phyloP scores from a whole-genome alignment of 2,329 filamentous ascomycete species.

The Teratosphaeria viscida region DNA sequence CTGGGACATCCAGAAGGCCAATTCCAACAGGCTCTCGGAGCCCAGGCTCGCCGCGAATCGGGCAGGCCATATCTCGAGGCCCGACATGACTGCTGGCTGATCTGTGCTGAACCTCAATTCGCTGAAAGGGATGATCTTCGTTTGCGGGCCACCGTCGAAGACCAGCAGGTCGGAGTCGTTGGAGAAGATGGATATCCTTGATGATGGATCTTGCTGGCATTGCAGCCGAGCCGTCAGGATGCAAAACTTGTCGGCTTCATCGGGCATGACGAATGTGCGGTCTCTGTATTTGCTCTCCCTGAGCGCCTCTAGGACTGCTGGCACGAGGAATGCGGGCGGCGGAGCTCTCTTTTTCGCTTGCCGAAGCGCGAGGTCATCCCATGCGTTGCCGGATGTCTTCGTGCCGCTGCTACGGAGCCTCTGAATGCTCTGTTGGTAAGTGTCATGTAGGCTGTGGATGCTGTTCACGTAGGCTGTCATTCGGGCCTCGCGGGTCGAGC shows the following conservation, averaged over 20 bases:
- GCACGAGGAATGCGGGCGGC: constrained; percentile 62
- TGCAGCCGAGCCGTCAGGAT: constrained; percentile 50
- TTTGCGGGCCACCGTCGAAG: constrained; percentile 53
- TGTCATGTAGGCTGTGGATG: not conserved
- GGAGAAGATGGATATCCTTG: constrained; percentile 50
- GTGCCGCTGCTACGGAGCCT: not conserved
- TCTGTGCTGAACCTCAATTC: not conserved
- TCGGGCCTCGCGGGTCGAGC: constrained; percentile 32
- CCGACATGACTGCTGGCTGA: constrained; percentile 9
- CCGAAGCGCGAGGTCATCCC: constrained; percentile 15
- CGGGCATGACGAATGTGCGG: constrained; percentile 54
- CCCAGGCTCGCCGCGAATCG: constrained; percentile 36
- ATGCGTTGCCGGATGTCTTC: not conserved
- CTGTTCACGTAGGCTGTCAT: not conserved
- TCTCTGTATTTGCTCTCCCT: constrained; percentile 31
- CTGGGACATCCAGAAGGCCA: constrained; percentile 31
- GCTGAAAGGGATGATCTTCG: constrained; percentile 57
- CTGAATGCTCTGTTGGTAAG: not conserved
- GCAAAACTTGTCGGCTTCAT: constrained; percentile 78
- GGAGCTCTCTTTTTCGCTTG: constrained; percentile 29
- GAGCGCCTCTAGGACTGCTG: constrained; percentile 64
- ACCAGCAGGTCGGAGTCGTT: constrained; percentile 81
- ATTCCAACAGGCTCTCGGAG: constrained; percentile 28
- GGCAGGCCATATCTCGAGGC: constrained; percentile 30
- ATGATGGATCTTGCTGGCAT: constrained; percentile 27